phyloP scores from a whole-genome alignment of 2,329 filamentous ascomycete genomes.

The Pseudogymnoascus sp. region DNA sequence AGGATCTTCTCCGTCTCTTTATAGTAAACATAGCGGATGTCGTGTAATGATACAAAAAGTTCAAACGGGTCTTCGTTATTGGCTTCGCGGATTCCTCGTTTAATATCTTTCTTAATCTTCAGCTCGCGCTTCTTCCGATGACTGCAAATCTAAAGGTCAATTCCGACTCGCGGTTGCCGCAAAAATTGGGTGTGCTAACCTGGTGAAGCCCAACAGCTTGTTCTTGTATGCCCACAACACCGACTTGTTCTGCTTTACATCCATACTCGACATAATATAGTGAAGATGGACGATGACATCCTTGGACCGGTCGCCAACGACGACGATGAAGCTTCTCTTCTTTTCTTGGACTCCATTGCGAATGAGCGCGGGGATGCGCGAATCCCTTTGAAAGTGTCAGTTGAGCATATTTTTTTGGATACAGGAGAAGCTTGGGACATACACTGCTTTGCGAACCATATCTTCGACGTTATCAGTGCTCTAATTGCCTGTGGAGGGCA shows the following conservation, averaged over 20 bases:
- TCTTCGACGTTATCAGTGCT: background rate
- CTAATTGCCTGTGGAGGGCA: slow-evolving; percentile 10
- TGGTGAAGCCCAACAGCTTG: slow-evolving; percentile 88
- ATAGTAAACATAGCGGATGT: slow-evolving; percentile 98
- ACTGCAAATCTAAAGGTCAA: slow-evolving; percentile 36
- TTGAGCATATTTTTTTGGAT: background rate
- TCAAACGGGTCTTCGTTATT: slow-evolving; percentile 95
- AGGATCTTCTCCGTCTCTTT: slow-evolving; percentile 99
- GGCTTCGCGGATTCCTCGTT: slow-evolving; percentile 83
- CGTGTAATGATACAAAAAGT: slow-evolving; percentile 90
- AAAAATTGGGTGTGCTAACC: slow-evolving; percentile 28
- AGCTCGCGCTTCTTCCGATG: slow-evolving; percentile 96
- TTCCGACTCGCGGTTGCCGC: slow-evolving; percentile 11
- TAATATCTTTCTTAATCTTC: slow-evolving; percentile 98
- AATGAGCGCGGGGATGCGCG: slow-evolving; percentile 84
- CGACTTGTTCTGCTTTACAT: slow-evolving; percentile 91
- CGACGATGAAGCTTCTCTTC: slow-evolving; percentile 96
- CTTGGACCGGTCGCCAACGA: slow-evolving; percentile 89
- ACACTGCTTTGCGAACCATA: slow-evolving; percentile 17
- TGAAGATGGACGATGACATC: slow-evolving; percentile 95
- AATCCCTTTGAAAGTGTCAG: slow-evolving; percentile 53
- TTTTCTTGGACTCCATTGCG: slow-evolving; percentile 90
- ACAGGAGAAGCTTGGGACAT: slow-evolving; percentile 2
- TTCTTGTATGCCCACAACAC: slow-evolving; percentile 99
- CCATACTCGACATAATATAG: slow-evolving; percentile 83